Evolutionary conservation across 768 basidiomycete species (phyloP), one percentile per base, ranked within the genome.

Genomic region (Pleurotus djamor): DNA sequence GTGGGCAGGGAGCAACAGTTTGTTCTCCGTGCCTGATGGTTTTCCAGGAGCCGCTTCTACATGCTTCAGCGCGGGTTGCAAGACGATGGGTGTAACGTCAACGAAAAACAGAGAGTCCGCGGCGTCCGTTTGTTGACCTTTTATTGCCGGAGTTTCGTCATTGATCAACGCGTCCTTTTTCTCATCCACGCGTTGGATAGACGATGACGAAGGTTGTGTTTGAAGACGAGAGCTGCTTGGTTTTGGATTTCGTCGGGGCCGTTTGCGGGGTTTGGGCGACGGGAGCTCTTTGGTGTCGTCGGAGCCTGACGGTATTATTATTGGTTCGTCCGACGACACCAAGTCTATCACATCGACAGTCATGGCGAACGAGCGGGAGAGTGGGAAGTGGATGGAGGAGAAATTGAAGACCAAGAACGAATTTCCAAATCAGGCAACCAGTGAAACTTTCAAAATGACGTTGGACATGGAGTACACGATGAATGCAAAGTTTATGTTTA

Each of bases 1-100:
- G 71, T 93, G 91, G 0, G 83, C 72, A 0, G 91, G 91, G 9
- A 93, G 75, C 21, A 91, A 71, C 10, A 93, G 56, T 63, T 70
- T 67, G 62, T 49, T 51, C 57, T n/a, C 59, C 33, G 44, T 35
- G 28, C 48, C 59, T 9, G 57, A 37, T 36, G 37, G 41, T 33
- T 36, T 50, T 43, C 37, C 59, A 28, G 13, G 58, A 16, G 57
- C 61, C 47, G 59, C 60, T 43, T 21, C 44, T 16, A 28, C 51
- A 41, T 58, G 69, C 54, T 58, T 47, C 16, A 68, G 60, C 38
- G 66, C 64, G 17, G 67, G 59, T 13, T 76, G 69, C 17, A 83
- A 58, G 0, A 71, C 65, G 9, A 74, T 68, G 3, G 84, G 80
- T 4, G 66, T 64, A 16, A 70, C 66, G 63, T 89, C 88, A 57